Conservation (phyloP, 2,329 filamentous ascomycete genomes). For the Epichloe coenophiala region DNA sequence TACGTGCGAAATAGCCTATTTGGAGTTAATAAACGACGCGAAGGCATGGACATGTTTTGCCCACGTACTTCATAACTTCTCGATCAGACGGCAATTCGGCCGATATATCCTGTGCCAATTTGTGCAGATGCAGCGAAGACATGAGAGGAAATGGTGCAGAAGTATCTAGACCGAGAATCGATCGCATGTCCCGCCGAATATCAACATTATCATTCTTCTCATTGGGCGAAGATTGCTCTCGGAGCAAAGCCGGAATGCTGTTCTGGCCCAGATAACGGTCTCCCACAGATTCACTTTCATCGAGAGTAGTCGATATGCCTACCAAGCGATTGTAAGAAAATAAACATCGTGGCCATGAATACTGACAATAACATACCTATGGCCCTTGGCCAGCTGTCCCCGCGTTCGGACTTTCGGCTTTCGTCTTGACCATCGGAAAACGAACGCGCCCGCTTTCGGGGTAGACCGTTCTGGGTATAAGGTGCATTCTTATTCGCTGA, state of each 20-base stretch:
- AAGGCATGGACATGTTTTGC: not conserved
- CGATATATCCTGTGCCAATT: constrained; percentile 45
- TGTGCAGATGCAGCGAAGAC: constrained; percentile 48
- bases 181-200: constrained; percentile 51
- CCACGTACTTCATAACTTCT: constrained; percentile 52
- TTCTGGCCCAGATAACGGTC: constrained; percentile 54
- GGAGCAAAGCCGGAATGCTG: constrained; percentile 51
- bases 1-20: constrained; percentile 49
- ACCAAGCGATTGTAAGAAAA: constrained; percentile 5
- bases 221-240: constrained; percentile 43
- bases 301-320: constrained; percentile 25
- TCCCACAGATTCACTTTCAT: constrained; percentile 41
- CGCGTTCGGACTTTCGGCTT: constrained; percentile 21
- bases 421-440: constrained; percentile 19
- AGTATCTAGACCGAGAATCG: constrained; percentile 51
- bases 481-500: constrained; percentile 22
- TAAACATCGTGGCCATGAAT: not conserved
- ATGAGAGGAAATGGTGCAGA: constrained; percentile 55
- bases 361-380: constrained; percentile 19
- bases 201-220: constrained; percentile 39
- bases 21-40: constrained; percentile 4
- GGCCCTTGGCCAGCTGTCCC: constrained; percentile 28
- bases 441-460: constrained; percentile 22
- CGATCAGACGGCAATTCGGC: constrained; percentile 49
- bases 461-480: constrained; percentile 10